A percentile compares a stretch with the other conserved stretches of the same genome.
Evolutionary conservation across 169 alveolate genomes (phyloP).

Genomic region (Plasmodium inui): DNA sequence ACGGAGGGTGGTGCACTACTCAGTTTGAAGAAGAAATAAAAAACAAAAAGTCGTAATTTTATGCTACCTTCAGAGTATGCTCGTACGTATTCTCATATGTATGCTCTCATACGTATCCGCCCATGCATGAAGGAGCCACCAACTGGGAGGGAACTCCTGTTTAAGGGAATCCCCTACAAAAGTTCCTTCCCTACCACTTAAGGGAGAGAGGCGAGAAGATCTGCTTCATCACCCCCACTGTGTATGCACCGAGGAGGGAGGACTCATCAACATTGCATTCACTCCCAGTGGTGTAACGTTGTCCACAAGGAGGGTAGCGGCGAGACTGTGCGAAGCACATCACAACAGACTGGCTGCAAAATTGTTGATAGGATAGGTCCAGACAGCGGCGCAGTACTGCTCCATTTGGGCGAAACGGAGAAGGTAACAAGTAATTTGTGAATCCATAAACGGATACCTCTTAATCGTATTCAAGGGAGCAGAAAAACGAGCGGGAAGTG

Average conservation of each 20-base stretch:
- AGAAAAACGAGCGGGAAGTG: not conserved
- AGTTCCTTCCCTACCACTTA: not conserved
- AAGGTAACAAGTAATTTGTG: no score
- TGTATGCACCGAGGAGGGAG: not conserved
- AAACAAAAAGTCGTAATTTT: not conserved
- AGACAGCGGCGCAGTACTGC: no score
- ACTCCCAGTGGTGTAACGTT: not conserved
- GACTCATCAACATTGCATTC: not conserved
- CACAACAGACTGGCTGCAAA: no score
- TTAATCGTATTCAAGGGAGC: no score
- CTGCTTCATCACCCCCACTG: not conserved
- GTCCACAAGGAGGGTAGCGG: no score
- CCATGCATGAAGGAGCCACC: not conserved
- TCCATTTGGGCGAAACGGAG: no score
- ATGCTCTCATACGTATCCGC: not conserved
- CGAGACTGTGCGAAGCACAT: no score
- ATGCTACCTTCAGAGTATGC: not conserved
- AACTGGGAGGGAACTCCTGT: not conserved
- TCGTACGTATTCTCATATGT: no score
- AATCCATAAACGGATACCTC: no score
- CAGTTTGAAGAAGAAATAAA: not conserved
- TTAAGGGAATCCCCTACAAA: not conserved
- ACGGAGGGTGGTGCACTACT: not conserved
- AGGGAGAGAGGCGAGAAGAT: not conserved
- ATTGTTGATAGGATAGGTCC: no score